phyloP scores from a whole-genome alignment of 2,329 filamentous ascomycete genomes.

The Cercospora sesami region DNA sequence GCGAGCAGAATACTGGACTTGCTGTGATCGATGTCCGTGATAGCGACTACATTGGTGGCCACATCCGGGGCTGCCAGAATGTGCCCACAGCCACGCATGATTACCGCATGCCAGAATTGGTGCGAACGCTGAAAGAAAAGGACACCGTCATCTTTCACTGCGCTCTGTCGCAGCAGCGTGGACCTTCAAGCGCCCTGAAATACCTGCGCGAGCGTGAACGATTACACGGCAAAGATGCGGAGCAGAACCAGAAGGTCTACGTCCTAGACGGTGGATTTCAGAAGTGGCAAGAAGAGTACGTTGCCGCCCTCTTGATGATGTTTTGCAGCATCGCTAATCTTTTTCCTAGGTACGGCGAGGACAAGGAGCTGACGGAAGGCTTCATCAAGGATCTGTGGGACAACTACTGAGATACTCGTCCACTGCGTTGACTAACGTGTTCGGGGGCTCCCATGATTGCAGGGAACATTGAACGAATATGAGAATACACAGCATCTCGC shows the following conservation, averaged over 20 bases:
- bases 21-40: slow-evolving; percentile 90
- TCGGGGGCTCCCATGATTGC: neutral
- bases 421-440: neutral
- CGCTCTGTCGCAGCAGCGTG: slow-evolving; percentile 84
- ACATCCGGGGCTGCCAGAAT: slow-evolving; percentile 77
- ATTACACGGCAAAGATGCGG: slow-evolving; percentile 40
- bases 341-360: slow-evolving; percentile 62
- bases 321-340: slow-evolving; percentile 11
- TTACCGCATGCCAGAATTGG: slow-evolving; percentile 75
- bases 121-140: slow-evolving; percentile 73
- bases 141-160: slow-evolving; percentile 93
- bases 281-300: slow-evolving; percentile 78
- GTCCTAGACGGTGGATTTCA: slow-evolving; percentile 83
- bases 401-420: slow-evolving; percentile 21
- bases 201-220: slow-evolving; percentile 73
- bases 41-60: slow-evolving; percentile 84
- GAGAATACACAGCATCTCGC: neutral
- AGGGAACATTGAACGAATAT: neutral
- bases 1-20: slow-evolving; percentile 44
- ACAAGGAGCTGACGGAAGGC: slow-evolving; percentile 77
- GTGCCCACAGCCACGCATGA: slow-evolving; percentile 73
- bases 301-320: slow-evolving; percentile 8
- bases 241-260: slow-evolving; percentile 67
- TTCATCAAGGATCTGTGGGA: slow-evolving; percentile 85
- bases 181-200: slow-evolving; percentile 76